Base-by-base conservation (phyloP, 2,329 filamentous ascomycete genomes). In the Fonsecaea multimorphosa region DNA sequence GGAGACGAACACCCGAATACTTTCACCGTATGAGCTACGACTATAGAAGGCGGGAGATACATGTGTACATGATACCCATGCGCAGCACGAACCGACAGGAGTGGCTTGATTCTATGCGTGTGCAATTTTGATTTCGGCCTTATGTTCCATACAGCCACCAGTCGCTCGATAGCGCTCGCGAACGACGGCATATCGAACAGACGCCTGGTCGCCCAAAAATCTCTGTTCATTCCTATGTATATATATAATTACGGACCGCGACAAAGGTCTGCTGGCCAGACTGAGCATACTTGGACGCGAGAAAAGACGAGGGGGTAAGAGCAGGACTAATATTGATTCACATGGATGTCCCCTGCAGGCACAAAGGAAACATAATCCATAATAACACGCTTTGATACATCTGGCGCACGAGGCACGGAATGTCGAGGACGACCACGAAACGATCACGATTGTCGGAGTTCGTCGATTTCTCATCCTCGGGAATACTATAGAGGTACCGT, bases 11-110 rank as follows among this genome's bases (percentile, higher is more conserved):
- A 34, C 16, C 44, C 27, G 22, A 27, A 29, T 55, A 51, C 19
- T 2, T 44, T 32, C 46, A 31, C 34, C 52, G 31, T n/a, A 67
- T 49, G 62, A 63, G 61, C 62, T 63, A 67, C 60, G 67, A 69
- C 59, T 59, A 67, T 69, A 67, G 65, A 67, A 61, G 57, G 58
- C 52, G 53, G 55, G 31, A 38, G 34, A 58, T 58, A 61, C 22
- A 60, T 64, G 27, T 58, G 56, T 65, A 61, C n/a, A 67, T 58
- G 67, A 69, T 67, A 65, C 59, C 62, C 64, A 67, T 67, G 65
- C 58, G 54, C 64, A 64, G 56, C 31, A 65, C 58, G 58, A 53
- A 53, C 61, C 52, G 46, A 64, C 64, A 58, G 32, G 61, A 58
- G 67, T 61, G 63, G 63, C 46, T 64, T 51, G 34, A 56, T 58